A percentile compares a stretch with the other conserved stretches of the same genome.
These are phyloP conservation scores for Colletotrichum brevisporum DNA, from an alignment of 2,329 filamentous ascomycete genomes.

Conservation along the genomic window DNA sequence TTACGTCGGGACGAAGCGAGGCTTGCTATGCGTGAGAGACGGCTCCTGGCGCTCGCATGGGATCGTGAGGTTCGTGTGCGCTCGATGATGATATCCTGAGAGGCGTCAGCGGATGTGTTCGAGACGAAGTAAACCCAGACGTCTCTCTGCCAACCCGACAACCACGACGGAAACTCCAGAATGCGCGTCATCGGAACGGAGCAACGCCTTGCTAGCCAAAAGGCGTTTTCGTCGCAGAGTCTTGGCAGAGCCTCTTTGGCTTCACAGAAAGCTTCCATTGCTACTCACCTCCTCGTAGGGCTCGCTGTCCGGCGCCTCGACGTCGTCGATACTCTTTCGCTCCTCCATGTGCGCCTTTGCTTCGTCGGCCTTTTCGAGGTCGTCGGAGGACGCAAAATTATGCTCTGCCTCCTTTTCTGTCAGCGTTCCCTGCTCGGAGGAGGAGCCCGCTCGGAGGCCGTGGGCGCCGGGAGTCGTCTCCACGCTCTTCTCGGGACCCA, in stretches of 20 bases:
- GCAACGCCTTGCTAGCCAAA: neutral
- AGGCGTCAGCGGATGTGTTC: neutral
- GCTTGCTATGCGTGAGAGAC: slow-evolving; percentile 44
- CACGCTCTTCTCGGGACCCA: slow-evolving; percentile 30
- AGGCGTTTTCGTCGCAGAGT: neutral
- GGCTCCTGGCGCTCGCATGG: slow-evolving; percentile 44
- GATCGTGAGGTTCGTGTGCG: slow-evolving; percentile 21
- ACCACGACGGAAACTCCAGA: too few species aligned
- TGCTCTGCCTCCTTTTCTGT: slow-evolving; percentile 26
- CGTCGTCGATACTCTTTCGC: slow-evolving; percentile 36
- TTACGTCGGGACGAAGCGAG: slow-evolving; percentile 45
- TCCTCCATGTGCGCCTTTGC: slow-evolving; percentile 19
- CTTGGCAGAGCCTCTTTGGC: neutral
- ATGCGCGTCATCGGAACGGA: too few species aligned
- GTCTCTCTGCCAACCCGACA: too few species aligned
- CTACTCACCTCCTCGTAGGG: slow-evolving; percentile 29
- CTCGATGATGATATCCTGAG: slow-evolving; percentile 21
- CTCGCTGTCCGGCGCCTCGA: slow-evolving; percentile 38
- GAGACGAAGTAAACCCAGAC: too few species aligned
- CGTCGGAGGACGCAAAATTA: slow-evolving; percentile 12
- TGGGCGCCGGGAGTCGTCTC: slow-evolving; percentile 28
- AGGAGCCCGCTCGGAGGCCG: slow-evolving; percentile 29
- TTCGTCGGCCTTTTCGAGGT: slow-evolving; percentile 11
- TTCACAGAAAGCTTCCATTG: neutral
- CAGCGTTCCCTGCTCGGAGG: slow-evolving; percentile 22